phyloP scores from a whole-genome alignment of 2,329 filamentous ascomycete species.

The Pseudogymnoascus sp. region DNA sequence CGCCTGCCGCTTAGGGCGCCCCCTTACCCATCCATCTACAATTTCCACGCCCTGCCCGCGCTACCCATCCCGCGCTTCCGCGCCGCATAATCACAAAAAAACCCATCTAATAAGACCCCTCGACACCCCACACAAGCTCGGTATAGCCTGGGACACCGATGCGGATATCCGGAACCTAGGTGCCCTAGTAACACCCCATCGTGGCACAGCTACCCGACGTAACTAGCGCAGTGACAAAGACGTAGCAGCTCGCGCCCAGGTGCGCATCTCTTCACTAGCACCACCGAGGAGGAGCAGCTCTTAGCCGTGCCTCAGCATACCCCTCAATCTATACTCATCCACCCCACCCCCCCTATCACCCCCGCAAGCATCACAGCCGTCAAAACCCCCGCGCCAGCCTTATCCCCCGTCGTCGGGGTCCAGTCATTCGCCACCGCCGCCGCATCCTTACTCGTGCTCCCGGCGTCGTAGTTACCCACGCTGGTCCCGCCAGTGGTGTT shows the following conservation, averaged over 20 bases:
- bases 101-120: neutral
- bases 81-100: neutral
- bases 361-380: slow-evolving; percentile 29
- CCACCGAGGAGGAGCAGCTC: too few species aligned
- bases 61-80: neutral
- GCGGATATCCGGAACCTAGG: too few species aligned
- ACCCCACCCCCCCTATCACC: slow-evolving; percentile 28
- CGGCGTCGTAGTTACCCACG: slow-evolving; percentile 31
- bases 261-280: too few species aligned
- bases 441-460: neutral
- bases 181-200: too few species aligned
- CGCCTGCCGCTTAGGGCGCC: neutral
- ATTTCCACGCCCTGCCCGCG: neutral
- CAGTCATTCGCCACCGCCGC: neutral
- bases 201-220: too few species aligned
- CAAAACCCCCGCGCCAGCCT: slow-evolving; percentile 32
- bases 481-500: slow-evolving; percentile 42
- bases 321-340: slow-evolving; percentile 26
- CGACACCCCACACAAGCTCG: too few species aligned
- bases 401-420: slow-evolving; percentile 23
- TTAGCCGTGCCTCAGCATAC: too few species aligned
- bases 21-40: neutral
- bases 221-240: too few species aligned
- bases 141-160: too few species aligned
- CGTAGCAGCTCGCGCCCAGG: too few species aligned